These are phyloP conservation scores for Scytalidium lignicola DNA, from an alignment of 2,329 filamentous ascomycete genomes.

Conservation along the genomic window DNA sequence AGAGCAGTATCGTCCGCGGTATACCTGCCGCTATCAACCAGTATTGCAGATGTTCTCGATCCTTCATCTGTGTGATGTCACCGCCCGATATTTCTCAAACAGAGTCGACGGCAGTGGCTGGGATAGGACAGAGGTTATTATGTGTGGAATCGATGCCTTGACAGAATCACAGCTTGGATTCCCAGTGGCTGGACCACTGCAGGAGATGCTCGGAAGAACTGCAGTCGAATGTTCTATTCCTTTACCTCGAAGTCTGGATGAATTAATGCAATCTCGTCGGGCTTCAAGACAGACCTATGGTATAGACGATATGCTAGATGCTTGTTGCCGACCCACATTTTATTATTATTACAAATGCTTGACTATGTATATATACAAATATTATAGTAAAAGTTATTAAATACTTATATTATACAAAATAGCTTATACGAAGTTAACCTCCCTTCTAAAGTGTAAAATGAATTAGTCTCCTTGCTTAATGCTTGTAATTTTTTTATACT, in stretches of 20 bases:
- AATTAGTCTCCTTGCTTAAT: constrained; percentile 60
- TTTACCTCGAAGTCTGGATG: constrained; percentile 15
- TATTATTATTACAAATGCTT: constrained; percentile 18
- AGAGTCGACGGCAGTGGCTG: constrained; percentile 13
- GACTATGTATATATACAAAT: constrained; percentile 58
- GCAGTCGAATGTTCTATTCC: constrained; percentile 19
- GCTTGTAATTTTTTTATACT: constrained; percentile 62
- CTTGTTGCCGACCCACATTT: constrained; percentile 23
- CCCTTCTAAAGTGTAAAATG: constrained; percentile 77
- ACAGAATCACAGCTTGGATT: constrained; percentile 23
- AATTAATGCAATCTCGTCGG: constrained; percentile 10
- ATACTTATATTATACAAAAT: constrained; percentile 84
- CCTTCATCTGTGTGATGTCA: constrained; percentile 25
- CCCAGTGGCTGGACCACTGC: constrained; percentile 25
- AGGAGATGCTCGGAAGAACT: constrained; percentile 24
- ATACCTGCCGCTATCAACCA: constrained; percentile 26
- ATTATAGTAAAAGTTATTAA: constrained; percentile 82
- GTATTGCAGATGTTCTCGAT: constrained; percentile 28
- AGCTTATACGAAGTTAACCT: constrained; percentile 86
- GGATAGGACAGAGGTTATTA: constrained; percentile 22
- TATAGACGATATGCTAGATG: constrained; percentile 27
- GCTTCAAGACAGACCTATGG: constrained; percentile 11
- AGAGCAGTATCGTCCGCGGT: constrained; percentile 21
- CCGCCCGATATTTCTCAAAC: constrained; percentile 25
- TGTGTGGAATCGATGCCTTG: constrained; percentile 23